Base-by-base conservation (phyloP, 768 basidiomycete species). In the Boletus rufocinnamomeus region DNA sequence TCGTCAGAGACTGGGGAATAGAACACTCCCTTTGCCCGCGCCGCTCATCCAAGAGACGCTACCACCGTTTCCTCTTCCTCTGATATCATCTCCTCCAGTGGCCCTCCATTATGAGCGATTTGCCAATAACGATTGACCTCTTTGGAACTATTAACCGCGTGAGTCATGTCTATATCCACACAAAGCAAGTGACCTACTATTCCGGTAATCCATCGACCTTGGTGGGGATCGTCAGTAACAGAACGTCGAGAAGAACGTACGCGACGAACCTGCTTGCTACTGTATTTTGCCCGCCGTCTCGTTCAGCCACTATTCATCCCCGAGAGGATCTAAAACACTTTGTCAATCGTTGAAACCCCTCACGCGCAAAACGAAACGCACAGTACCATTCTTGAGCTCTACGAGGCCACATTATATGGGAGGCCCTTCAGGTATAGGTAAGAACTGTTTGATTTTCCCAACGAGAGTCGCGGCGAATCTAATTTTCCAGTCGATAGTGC, bases 271-370 rank as follows among this genome's bases (percentile, higher is more conserved):
- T 66, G 60, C 37, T 63, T 66, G 17, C 64, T 58, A 21, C 60
- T 63, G 4, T 59, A 60, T 30, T 52, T n/a, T 56, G 47, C 16
- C 51, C 9, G 50, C 61, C 16, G 56, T 56, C 21, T 50, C 23
- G 27, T 63, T 56, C 48, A 66, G 16, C 65, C 65, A 65, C 50
- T 38, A 35, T 65, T 57, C 13, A 63, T 52, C 7, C 54, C 57
- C 1, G 57, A 46, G 27, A 63, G 19, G n/a, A 63, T n/a, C 43
- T 61, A 62, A 50, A 21, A 32, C 10, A 32, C 9, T 9, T 32
- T 10, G 8, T 32, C 1, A 10, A 32, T 32, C 30, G 30, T 32
- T 32, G 10, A 32, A 32, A 32, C 9, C 9, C 30, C 30, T 32
- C 30, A 32, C 9, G 30, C 9, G 35, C 14, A 2, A 5, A 13